Conservation (phyloP, 371 early-diverging fungal genomes). For the Mortierella sp. region DNA sequence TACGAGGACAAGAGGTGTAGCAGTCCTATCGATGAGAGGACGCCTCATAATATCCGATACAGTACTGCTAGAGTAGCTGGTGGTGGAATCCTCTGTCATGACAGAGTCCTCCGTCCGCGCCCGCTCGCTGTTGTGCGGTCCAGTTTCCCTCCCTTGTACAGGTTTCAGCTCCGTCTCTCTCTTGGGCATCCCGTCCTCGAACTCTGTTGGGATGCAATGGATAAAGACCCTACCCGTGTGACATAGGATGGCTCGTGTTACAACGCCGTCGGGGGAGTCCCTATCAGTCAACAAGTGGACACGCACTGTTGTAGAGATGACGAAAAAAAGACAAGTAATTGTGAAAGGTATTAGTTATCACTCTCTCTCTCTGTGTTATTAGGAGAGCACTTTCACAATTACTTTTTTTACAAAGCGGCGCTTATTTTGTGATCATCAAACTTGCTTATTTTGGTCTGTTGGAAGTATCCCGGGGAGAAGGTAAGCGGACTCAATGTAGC, state of each 20-base stretch:
- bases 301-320: constrained; percentile 3
- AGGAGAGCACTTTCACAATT: not conserved
- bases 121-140: not conserved
- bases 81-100: not conserved
- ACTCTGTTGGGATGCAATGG: constrained; percentile 32
- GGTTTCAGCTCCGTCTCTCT: not conserved
- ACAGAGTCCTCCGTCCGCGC: not conserved
- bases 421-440: too few species aligned
- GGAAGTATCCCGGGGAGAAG: not conserved
- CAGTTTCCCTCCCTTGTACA: not conserved
- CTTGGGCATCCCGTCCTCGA: constrained; percentile 2
- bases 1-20: not conserved
- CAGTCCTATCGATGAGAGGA: too few species aligned
- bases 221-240: constrained; percentile 40
- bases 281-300: constrained; percentile 22
- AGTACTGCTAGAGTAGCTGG: not conserved
- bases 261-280: constrained; percentile 1
- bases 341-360: not conserved
- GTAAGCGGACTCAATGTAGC: constrained; percentile 32
- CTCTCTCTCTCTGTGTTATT: not conserved
- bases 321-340: not conserved
- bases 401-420: too few species aligned
- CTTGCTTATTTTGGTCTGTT: too few species aligned
- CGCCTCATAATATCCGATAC: not conserved
- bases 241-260: constrained; percentile 25